A percentile compares a stretch with the other conserved stretches of the same genome.
Conservation (phyloP, 78 protist species). For the Polysphondylium violaceum region DNA sequence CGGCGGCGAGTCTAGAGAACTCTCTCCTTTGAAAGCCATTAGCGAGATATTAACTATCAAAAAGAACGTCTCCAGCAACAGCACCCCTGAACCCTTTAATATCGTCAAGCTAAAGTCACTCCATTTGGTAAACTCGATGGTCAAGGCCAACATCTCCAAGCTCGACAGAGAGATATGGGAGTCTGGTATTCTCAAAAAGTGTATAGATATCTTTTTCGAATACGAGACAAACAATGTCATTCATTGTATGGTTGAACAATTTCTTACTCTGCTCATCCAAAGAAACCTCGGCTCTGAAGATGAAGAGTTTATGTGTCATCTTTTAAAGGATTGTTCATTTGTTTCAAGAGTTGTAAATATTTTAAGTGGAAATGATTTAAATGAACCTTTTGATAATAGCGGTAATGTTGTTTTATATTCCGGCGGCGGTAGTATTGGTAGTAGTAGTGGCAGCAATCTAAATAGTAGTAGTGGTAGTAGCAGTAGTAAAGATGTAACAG, state of each 20-base stretch:
- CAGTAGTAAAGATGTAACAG: constrained; percentile 5
- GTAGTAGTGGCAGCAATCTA: neutral
- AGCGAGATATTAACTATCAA: constrained; percentile 4
- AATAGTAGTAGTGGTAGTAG: constrained; percentile 14
- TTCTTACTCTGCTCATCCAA: constrained; percentile 56
- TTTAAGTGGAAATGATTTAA: constrained; percentile 13
- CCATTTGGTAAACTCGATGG: constrained; percentile 19
- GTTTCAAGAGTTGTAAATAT: constrained; percentile 48
- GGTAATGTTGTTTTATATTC: neutral
- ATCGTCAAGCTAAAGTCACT: constrained; percentile 22
- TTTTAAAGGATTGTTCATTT: constrained; percentile 64
- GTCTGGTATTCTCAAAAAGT: constrained; percentile 57
- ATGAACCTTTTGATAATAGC: neutral
- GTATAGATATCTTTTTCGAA: constrained; percentile 55
- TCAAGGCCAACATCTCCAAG: constrained; percentile 33
- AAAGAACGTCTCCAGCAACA: neutral
- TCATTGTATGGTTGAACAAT: constrained; percentile 47
- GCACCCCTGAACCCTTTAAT: constrained; percentile 17
- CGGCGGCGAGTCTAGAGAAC: constrained; percentile 6
- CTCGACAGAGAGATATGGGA: constrained; percentile 68
- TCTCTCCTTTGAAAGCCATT: constrained; percentile 68
- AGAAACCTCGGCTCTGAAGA: constrained; percentile 63
- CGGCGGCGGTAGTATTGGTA: no score
- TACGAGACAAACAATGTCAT: constrained; percentile 66
- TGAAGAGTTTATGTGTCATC: constrained; percentile 79